Evolutionary conservation across 192 early-diverging fungal species (phyloP).

Genomic region (Podila epicladia): DNA sequence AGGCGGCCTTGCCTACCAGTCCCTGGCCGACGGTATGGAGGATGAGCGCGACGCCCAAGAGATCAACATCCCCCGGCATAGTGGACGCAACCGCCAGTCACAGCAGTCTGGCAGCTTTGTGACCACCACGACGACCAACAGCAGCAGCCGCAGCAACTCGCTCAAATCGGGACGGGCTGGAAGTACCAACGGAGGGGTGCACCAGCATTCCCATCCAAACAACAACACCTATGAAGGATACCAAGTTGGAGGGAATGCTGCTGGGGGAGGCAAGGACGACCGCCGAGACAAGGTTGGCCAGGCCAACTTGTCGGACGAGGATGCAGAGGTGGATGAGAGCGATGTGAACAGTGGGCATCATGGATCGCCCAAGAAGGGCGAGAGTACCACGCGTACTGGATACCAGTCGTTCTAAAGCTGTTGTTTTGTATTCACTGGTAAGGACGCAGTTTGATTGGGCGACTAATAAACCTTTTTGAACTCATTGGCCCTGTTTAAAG

Average conservation of each 20-base stretch:
- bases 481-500: too few species aligned
- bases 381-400: constrained; percentile 10
- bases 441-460: too few species aligned
- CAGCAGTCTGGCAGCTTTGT: constrained; percentile 42
- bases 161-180: constrained; percentile 33
- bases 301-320: constrained; percentile 27
- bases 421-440: too few species aligned
- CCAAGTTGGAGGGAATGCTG: background rate
- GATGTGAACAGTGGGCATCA: constrained; percentile 12
- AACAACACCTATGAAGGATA: background rate
- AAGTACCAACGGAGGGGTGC: constrained; percentile 5
- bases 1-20: constrained; percentile 17
- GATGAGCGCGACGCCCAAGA: constrained; percentile 44
- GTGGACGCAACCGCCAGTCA: constrained; percentile 21
- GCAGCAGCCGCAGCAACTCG: constrained; percentile 26
- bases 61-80: constrained; percentile 42
- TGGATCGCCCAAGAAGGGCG: background rate
- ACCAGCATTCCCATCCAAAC: background rate
- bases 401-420: constrained; percentile 16
- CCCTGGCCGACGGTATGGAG: constrained; percentile 33
- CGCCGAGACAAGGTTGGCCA: constrained; percentile 38
- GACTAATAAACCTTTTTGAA: too few species aligned
- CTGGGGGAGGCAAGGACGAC: constrained; percentile 21
- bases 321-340: constrained; percentile 2
- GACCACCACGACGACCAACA: constrained; percentile 7